phyloP scores from a whole-genome alignment of 139 green algal genomes.

The Picochlorum costavermella region DNA sequence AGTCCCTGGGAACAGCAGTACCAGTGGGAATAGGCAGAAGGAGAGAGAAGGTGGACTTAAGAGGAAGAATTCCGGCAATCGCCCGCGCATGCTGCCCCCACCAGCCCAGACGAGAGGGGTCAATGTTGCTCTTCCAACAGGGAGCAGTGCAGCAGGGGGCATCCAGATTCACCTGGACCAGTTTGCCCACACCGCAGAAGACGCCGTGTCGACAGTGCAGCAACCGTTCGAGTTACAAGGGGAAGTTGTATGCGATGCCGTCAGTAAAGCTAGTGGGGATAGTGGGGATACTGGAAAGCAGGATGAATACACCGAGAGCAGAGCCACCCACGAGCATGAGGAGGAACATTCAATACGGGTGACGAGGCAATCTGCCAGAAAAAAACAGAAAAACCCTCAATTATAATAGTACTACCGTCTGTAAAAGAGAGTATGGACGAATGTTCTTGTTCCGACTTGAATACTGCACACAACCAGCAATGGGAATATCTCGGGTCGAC shows the following conservation, averaged over 20 bases:
- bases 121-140: background rate
- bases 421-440: no score
- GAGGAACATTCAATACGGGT: conserved; percentile 3
- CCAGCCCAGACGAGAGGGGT: background rate
- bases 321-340: background rate
- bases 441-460: no score
- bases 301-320: background rate
- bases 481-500: no score
- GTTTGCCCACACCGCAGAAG: conserved; percentile 6
- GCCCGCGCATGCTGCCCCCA: background rate
- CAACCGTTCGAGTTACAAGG: background rate
- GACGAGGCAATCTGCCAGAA: background rate
- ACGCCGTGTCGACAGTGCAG: conserved; percentile 5
- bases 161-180: background rate
- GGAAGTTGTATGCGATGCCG: conserved; percentile 11
- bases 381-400: background rate
- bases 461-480: no score
- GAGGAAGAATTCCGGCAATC: background rate
- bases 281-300: background rate
- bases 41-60: background rate
- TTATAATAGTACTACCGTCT: no score
- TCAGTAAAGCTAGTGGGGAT: conserved; percentile 10
- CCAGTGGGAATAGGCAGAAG: background rate
- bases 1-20: conserved; percentile 8
- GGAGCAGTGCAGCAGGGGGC: background rate